Evolutionary conservation across 805 yeast species (phyloP).

Genomic region (Alloascoidea africana): DNA sequence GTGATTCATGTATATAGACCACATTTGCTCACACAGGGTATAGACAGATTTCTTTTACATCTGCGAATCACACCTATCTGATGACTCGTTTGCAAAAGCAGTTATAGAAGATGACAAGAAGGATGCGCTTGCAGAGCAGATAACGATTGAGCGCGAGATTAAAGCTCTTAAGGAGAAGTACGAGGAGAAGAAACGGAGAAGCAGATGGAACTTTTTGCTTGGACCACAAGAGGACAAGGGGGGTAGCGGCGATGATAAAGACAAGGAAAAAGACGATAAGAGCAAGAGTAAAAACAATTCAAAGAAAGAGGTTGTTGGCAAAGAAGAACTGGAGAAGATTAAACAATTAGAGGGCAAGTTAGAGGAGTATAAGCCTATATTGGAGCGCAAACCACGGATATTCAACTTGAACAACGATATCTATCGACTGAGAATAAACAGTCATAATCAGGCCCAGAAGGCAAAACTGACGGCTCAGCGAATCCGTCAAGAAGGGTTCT

Average conservation of each 20-base stretch:
- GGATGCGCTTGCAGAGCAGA: conserved; percentile 17
- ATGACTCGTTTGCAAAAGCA: conserved; percentile 30
- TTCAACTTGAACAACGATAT: conserved; percentile 26
- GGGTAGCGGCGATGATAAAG: conserved; percentile 7
- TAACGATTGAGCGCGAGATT: conserved; percentile 11
- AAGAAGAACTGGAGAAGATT: conserved; percentile 12
- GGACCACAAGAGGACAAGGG: conserved; percentile 7
- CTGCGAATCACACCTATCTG: conserved; percentile 33
- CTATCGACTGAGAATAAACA: conserved; percentile 22
- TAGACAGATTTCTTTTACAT: conserved; percentile 34
- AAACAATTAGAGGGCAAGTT: conserved; percentile 12
- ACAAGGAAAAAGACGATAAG: conserved; percentile 7
- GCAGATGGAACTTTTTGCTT: conserved; percentile 9
- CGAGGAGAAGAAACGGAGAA: conserved; percentile 11
- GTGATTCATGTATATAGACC: background rate
- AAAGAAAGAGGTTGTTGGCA: conserved; percentile 6
- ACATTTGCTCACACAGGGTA: background rate
- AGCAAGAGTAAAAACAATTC: conserved; percentile 8
- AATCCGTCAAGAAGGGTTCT: conserved; percentile 15
- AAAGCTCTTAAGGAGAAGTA: conserved; percentile 20
- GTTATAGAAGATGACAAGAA: conserved; percentile 23
- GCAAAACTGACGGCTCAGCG: conserved; percentile 15
- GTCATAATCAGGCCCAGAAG: conserved; percentile 13
- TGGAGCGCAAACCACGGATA: conserved; percentile 20
- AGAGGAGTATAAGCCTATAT: conserved; percentile 11